Evolutionary conservation across 257 asterid species (phyloP).

Genomic region (Jasminum sambac): DNA sequence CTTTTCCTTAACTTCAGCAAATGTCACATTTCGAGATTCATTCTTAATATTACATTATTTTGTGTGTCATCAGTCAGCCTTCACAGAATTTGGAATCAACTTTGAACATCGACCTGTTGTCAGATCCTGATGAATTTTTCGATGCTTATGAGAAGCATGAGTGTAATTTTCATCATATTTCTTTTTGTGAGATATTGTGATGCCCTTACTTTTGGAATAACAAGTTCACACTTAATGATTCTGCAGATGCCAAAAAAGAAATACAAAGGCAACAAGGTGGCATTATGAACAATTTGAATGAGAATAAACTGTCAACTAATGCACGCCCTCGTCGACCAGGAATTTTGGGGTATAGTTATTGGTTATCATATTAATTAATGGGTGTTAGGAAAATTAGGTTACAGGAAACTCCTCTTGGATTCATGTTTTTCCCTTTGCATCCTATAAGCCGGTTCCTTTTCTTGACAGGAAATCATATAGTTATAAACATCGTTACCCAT

Average conservation of each 20-base stretch:
- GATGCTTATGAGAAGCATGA: conserved; percentile 63
- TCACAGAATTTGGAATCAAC: conserved; percentile 42
- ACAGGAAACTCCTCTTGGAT: conserved; percentile 5
- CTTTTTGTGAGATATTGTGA: neutral
- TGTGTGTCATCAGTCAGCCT: conserved; percentile 59
- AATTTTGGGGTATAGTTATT: conserved; percentile 61
- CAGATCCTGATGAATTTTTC: conserved; percentile 75
- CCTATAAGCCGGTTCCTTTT: conserved; percentile 22
- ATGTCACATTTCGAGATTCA: conserved; percentile 1
- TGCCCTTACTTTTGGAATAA: conserved; percentile 10
- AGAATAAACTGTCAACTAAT: conserved; percentile 36
- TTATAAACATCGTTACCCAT: conserved; percentile 55
- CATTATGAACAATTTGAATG: conserved; percentile 30
- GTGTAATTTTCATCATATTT: conserved; percentile 41
- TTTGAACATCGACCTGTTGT: conserved; percentile 42
- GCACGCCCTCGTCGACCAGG: conserved; percentile 62
- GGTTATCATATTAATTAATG: conserved; percentile 17
- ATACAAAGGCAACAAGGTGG: conserved; percentile 66
- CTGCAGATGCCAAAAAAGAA: conserved; percentile 73
- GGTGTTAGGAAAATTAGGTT: conserved; percentile 16
- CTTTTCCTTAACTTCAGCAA: neutral
- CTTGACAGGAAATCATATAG: conserved; percentile 52
- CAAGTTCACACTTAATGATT: conserved; percentile 2
- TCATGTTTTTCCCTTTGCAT: conserved; percentile 11
- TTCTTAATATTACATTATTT: conserved; percentile 1